Evolutionary conservation across 495 filamentous ascomycete genomes (phyloP), one percentile per base, ranked within the genome.

Genomic region (Tuber microsphaerosporum): DNA sequence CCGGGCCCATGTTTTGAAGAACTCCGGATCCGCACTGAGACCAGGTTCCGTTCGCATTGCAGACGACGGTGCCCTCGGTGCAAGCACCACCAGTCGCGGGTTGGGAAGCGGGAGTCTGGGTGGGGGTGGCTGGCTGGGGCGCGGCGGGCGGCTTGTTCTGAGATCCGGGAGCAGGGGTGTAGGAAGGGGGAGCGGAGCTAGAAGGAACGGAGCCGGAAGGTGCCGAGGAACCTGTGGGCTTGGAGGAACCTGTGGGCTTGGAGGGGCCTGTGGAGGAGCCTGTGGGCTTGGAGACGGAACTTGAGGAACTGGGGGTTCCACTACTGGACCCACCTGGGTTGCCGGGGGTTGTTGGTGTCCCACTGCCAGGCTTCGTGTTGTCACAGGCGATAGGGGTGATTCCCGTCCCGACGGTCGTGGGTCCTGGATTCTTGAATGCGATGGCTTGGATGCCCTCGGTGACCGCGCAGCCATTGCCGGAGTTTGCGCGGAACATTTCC

Each of bases 401-500:
- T 14, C 79, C 79, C 19, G 44, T 73, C 14, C 76, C 75, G 26
- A 74, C 20, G 22, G 71, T 45, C 17, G 76, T 26, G 12, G 76
- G 77, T n/a, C 80, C 80, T 8, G 80, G 76, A 46, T 82, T 76
- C 74, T 82, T 81, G 79, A 76, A 82, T 22, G 71, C 61, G 51
- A 81, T 82, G 45, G 81, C 73, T 4, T 71, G 19, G 39, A 77
- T 44, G 16, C 48, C 69, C 26, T 75, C 81, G 20, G 78, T 74
- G 26, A 79, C 75, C n/a, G 41, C 34, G 41, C 81, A 83, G 48
- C 81, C 81, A 43, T 82, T 82, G 71, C 84, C 85, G 75, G 93
- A 87, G 86, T 97, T 97, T 80, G 92, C 90, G 26, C 91, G 87
- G 70, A 96, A 89, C 91, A 97, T 92, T 74, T 90, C 85, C 1